These are phyloP conservation scores for Zymoseptoria ardabiliae DNA, from an alignment of 2,329 filamentous ascomycete genomes.

Conservation along the genomic window DNA sequence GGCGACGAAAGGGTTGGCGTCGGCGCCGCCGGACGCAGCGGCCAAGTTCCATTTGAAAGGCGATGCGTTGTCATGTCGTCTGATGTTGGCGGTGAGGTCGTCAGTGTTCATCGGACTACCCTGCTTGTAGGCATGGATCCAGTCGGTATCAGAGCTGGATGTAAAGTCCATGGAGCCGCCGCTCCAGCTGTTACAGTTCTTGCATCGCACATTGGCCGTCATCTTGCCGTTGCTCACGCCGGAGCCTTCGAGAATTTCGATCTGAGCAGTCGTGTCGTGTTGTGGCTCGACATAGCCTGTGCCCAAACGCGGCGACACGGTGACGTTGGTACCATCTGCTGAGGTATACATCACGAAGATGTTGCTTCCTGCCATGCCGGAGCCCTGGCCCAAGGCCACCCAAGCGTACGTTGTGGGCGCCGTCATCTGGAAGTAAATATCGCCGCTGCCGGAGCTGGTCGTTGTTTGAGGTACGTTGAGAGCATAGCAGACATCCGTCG, in stretches of 20 bases:
- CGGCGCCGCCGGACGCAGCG: conserved; percentile 43
- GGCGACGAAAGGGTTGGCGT: conserved; percentile 37
- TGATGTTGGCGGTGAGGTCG: conserved; percentile 37
- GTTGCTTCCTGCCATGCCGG: conserved; percentile 47
- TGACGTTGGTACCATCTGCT: conserved; percentile 47
- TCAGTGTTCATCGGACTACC: conserved; percentile 44
- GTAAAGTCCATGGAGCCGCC: conserved; percentile 47
- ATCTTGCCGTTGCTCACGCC: conserved; percentile 47
- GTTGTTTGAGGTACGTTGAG: conserved; percentile 50
- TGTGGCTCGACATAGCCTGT: conserved; percentile 39
- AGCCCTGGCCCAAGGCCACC: conserved; percentile 51
- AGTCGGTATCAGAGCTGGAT: conserved; percentile 32
- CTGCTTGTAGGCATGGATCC: conserved; percentile 45
- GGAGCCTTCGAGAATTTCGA: conserved; percentile 47
- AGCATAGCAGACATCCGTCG: conserved; percentile 37
- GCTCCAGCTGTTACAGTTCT: conserved; percentile 46
- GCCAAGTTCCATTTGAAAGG: conserved; percentile 43
- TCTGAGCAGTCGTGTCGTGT: conserved; percentile 36
- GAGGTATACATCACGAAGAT: conserved; percentile 55
- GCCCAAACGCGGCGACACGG: conserved; percentile 47
- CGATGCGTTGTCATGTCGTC: conserved; percentile 38
- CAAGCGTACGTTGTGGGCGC: conserved; percentile 48
- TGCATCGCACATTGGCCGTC: conserved; percentile 51
- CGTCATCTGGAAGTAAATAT: conserved; percentile 52
- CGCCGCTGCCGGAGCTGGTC: conserved; percentile 43